A percentile compares a stretch with the other conserved stretches of the same genome.
These are phyloP conservation scores for Elongisporangium undulatum DNA, from an alignment of 352 stramenopile genomes.

Conservation along the genomic window DNA sequence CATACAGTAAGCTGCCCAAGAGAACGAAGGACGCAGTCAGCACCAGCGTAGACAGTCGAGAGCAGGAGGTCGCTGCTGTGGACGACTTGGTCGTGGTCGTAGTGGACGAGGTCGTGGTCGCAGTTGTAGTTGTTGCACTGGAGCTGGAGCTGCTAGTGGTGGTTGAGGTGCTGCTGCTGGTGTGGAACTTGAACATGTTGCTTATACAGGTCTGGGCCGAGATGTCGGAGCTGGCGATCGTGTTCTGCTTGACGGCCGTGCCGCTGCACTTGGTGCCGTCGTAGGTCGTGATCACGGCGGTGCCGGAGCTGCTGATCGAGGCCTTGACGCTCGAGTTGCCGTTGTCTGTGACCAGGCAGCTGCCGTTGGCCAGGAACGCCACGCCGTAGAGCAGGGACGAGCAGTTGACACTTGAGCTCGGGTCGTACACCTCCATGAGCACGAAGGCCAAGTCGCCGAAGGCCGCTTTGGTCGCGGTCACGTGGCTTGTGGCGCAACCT, in stretches of 20 bases:
- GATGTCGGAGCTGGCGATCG: constrained; percentile 16
- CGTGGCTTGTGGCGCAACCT: constrained; percentile 1
- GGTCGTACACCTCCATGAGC: constrained; percentile 32
- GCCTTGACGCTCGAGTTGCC: constrained; percentile 31
- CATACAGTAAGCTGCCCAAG: too few relatives aligned
- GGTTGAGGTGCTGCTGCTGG: constrained; percentile 5
- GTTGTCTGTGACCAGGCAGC: constrained; percentile 36
- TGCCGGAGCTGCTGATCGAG: constrained; percentile 20
- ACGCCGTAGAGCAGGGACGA: constrained; percentile 24
- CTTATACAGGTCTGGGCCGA: constrained; percentile 22
- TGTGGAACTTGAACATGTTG: constrained; percentile 27
- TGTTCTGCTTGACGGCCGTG: constrained; percentile 16
- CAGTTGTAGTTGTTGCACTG: constrained; percentile 6
- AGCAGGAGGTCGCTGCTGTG: too few relatives aligned
- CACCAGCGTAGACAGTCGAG: too few relatives aligned
- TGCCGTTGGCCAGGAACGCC: constrained; percentile 34
- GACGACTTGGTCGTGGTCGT: too few relatives aligned
- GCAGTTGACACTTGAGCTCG: constrained; percentile 8
- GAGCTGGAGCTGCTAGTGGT: constrained; percentile 5
- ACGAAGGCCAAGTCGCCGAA: constrained; percentile 21
- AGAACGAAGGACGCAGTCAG: too few relatives aligned
- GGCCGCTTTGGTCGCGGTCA: constrained; percentile 6
- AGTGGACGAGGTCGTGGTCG: constrained; percentile 2
- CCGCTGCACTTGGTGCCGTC: constrained; percentile 25
- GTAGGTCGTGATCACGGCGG: constrained; percentile 27